A percentile compares a stretch with the other conserved stretches of the same genome.
phyloP scores from a whole-genome alignment of 345 rosid species.

The Sisymbrium irio region DNA sequence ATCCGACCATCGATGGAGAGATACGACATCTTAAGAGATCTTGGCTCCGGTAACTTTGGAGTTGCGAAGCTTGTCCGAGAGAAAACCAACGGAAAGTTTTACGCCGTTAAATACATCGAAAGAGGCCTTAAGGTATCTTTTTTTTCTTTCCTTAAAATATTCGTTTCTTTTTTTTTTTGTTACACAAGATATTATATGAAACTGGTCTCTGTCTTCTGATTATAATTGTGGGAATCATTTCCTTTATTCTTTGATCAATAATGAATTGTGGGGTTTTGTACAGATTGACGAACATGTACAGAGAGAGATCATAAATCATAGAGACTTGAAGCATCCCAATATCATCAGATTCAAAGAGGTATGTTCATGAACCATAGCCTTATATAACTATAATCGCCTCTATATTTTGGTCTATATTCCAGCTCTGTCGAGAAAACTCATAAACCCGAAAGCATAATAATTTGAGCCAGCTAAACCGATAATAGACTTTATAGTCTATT shows the following conservation, averaged over 20 bases:
- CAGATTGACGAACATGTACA: conserved; percentile 96
- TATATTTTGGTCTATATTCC: background rate
- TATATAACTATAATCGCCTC: background rate
- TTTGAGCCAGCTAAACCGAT: background rate
- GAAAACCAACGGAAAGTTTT: conserved; percentile 53
- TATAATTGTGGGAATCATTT: background rate
- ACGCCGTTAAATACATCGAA: conserved; percentile 78
- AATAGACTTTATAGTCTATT: background rate
- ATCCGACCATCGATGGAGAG: conserved; percentile 55
- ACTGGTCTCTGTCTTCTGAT: background rate
- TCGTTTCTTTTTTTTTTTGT: background rate
- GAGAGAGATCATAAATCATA: conserved; percentile 94
- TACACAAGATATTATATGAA: conserved; percentile 2
- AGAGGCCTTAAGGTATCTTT: conserved; percentile 68
- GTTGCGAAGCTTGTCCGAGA: conserved; percentile 82
- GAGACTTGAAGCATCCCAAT: conserved; percentile 85
- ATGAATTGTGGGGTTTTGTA: conserved; percentile 2
- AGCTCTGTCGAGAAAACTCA: background rate
- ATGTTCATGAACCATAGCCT: conserved; percentile 20
- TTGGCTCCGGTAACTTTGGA: conserved; percentile 90
- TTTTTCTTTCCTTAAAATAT: background rate
- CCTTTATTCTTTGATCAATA: background rate
- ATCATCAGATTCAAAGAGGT: conserved; percentile 87
- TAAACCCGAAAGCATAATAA: conserved; percentile 4
- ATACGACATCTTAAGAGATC: conserved; percentile 72